Conservation (phyloP, 805 yeast genomes). For the Hanseniaspora jakobsenii region DNA sequence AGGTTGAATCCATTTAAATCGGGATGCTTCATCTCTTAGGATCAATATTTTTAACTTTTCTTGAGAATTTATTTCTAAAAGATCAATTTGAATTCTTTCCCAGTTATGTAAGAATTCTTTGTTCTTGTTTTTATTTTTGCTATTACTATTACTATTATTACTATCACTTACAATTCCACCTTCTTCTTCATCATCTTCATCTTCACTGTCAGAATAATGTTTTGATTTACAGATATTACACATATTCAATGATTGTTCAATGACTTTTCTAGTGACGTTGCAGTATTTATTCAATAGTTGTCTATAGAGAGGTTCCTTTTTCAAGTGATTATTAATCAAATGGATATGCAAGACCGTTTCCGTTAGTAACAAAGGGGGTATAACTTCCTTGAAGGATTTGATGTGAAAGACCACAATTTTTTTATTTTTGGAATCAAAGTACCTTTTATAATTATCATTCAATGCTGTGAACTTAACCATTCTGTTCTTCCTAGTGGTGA, state of each 20-base stretch:
- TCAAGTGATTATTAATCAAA: constrained; percentile 25
- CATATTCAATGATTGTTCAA: constrained; percentile 19
- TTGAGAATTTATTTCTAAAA: too few species aligned
- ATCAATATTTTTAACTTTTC: too few species aligned
- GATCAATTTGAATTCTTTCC: too few species aligned
- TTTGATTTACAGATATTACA: constrained; percentile 20
- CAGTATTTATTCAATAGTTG: constrained; percentile 20
- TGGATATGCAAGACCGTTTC: constrained; percentile 26
- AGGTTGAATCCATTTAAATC: too few species aligned
- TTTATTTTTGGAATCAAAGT: constrained; percentile 11
- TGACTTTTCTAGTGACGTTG: constrained; percentile 22
- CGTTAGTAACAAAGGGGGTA: constrained; percentile 24
- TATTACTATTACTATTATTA: too few species aligned
- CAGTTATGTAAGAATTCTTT: too few species aligned
- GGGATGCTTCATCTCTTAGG: too few species aligned
- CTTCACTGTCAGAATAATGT: too few species aligned
- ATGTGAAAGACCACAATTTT: constrained; percentile 19
- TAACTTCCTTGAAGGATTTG: constrained; percentile 17
- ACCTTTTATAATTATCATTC: constrained; percentile 3
- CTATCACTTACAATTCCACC: too few species aligned
- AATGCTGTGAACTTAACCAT: constrained; percentile 2
- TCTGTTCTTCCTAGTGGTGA: constrained; percentile 11
- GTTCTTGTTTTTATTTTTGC: too few species aligned
- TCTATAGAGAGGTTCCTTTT: constrained; percentile 18
- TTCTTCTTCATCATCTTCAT: too few species aligned